Base-by-base conservation (phyloP, 768 basidiomycete species). In the Ramaria sp. region DNA sequence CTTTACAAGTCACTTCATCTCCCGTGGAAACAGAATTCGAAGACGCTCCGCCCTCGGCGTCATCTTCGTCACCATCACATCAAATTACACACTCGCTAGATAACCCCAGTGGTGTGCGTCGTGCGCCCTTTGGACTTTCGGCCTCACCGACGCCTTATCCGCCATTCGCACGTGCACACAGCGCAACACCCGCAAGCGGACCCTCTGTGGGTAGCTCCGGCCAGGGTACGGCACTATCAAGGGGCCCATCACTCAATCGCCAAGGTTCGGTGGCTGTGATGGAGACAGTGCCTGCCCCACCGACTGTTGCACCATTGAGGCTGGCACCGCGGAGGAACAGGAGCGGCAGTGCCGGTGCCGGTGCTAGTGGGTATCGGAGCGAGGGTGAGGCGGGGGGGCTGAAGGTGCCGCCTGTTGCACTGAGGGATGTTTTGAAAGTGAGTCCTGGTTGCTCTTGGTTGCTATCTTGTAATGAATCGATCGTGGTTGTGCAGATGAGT, bases 381-480 rank as follows among this genome's bases (percentile, higher is more conserved):
- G 65, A 73, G n/a, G 66, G 64, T 1, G 54, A 56, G 19, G 38
- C 15, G 11, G n/a, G 13, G 22, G 64, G 64, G 54, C 61, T 73
- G 38, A 71, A 72, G 24, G 68, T 81, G 0, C 83, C 84, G 42
- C 31, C 46, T 19, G 43, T 48, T 1, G 84, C 81, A 3, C 69
- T 88, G 33, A 87, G 83, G 64, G 86, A 89, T 63, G 82, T 85
- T 17, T 68, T 88, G 27, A 88, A 87, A 79, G 86, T 83, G 66
- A 46, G 56, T 58, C 10, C 20, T 30, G 34, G 24, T n/a, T 42
- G 27, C 38, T 31, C 15, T 12, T 56, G 47, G 33, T 19, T 22
- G 11, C 48, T 19, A n/a, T 59, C 33, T n/a, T 20, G 31, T 13
- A 3, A 20, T 24, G 43, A n/a, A 13, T 11, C 19, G 46, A 27